phyloP scores from a whole-genome alignment of 2,329 filamentous ascomycete species.

The Arthrinium puccinioides region DNA sequence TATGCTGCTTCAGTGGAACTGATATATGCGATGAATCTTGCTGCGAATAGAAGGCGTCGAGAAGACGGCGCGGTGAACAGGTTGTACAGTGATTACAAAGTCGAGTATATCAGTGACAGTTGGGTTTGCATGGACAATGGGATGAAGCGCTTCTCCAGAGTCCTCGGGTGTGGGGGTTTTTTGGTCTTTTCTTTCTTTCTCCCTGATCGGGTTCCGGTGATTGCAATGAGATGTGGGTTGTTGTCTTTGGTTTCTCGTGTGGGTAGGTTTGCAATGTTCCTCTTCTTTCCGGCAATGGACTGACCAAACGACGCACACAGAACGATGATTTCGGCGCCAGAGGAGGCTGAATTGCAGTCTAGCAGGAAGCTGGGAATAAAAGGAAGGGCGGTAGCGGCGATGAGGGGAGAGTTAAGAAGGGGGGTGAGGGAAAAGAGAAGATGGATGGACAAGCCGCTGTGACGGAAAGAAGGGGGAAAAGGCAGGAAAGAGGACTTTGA shows the following conservation, averaged over 20 bases:
- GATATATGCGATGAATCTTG: slow-evolving; percentile 14
- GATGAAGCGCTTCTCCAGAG: slow-evolving; percentile 3
- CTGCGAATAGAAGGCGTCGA: slow-evolving; percentile 17
- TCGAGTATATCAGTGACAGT: slow-evolving; percentile 2
- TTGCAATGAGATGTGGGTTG: slow-evolving; percentile 11
- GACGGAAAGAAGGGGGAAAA: slow-evolving; percentile 11
- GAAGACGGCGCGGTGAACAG: slow-evolving; percentile 15
- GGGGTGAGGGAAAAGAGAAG: slow-evolving; percentile 21
- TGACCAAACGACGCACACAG: slow-evolving; percentile 17
- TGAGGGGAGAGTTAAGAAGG: slow-evolving; percentile 11
- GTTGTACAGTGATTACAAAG: slow-evolving; percentile 29
- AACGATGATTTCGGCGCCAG: slow-evolving; percentile 20
- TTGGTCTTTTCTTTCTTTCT: slow-evolving; percentile 18
- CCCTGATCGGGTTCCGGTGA: slow-evolving; percentile 15
- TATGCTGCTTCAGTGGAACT: slow-evolving; percentile 12
- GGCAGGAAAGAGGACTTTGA: slow-evolving; percentile 8
- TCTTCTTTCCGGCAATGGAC: slow-evolving; percentile 11
- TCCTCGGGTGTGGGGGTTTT: slow-evolving; percentile 3
- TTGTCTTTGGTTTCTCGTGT: slow-evolving; percentile 13
- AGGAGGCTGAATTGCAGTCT: slow-evolving; percentile 24
- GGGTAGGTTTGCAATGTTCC: slow-evolving; percentile 6
- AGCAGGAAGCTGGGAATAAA: slow-evolving; percentile 23
- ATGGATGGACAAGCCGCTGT: slow-evolving; percentile 18
- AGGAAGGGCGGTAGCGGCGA: slow-evolving; percentile 23
- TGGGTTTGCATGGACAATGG: slow-evolving; percentile 10